A percentile compares a stretch with the other conserved stretches of the same genome.
These are phyloP conservation scores for Amanita inopinata DNA, from an alignment of 768 basidiomycete genomes.

Conservation along the genomic window DNA sequence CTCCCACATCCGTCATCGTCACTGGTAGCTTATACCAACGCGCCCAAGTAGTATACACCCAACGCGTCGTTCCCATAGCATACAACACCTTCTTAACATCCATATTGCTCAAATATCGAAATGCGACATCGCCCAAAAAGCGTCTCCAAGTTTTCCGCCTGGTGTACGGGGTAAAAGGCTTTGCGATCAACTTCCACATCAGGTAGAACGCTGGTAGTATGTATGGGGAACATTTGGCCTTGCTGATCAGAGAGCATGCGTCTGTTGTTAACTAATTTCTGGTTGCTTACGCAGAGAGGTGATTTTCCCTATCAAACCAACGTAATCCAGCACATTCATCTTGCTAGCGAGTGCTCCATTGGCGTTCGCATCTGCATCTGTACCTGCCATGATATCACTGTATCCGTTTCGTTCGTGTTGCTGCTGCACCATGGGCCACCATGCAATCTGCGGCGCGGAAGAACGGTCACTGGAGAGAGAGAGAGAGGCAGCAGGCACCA, in stretches of 20 bases:
- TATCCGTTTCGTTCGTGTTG: too few relatives aligned
- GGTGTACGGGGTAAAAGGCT: conserved; percentile 16
- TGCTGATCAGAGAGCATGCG: background rate
- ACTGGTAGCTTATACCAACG: conserved; percentile 15
- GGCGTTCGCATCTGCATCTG: too few relatives aligned
- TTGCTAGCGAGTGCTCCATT: background rate
- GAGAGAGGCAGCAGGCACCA: too few relatives aligned
- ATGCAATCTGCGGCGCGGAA: too few relatives aligned
- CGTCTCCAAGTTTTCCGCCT: conserved; percentile 17
- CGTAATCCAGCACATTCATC: background rate
- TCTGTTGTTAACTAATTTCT: too few relatives aligned
- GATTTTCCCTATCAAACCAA: background rate
- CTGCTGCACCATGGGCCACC: too few relatives aligned
- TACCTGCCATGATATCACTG: too few relatives aligned
- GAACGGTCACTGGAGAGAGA: too few relatives aligned
- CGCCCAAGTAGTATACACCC: conserved; percentile 16
- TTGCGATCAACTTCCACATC: conserved; percentile 16
- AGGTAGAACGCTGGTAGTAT: conserved; percentile 6
- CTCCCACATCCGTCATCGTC: conserved; percentile 20
- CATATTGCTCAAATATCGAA: conserved; percentile 12
- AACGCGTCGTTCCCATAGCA: conserved; percentile 15
- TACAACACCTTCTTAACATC: conserved; percentile 19
- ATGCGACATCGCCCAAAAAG: conserved; percentile 13
- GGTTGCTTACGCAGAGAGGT: background rate
- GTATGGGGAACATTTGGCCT: background rate